Percentiles rank a stretch among this genome's conserved stretches.
Evolutionary conservation across 1,284 basidiomycete genomes (phyloP).

Genomic region (Sphaerobolus stellatus): DNA sequence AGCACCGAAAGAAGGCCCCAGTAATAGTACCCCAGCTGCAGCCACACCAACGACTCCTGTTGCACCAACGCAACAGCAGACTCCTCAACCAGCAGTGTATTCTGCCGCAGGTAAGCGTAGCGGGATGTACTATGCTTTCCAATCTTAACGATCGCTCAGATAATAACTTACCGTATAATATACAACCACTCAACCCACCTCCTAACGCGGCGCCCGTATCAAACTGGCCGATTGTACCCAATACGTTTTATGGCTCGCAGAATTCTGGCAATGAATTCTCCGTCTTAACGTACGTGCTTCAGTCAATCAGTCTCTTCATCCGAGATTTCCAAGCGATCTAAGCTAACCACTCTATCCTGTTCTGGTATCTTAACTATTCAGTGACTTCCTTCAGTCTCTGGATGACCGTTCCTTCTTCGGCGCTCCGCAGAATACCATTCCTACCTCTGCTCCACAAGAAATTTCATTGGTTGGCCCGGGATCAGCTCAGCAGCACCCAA

Average conservation of each 20-base stretch:
- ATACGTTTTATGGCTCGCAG: slow-evolving; percentile 61
- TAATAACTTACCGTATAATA: slow-evolving; percentile 20
- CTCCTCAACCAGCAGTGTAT: background rate
- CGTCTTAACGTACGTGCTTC: slow-evolving; percentile 65
- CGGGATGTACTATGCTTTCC: too few relatives aligned
- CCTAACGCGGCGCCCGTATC: slow-evolving; percentile 31
- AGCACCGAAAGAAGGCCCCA: slow-evolving; percentile 43
- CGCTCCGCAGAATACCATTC: slow-evolving; percentile 47
- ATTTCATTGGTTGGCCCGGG: slow-evolving; percentile 31
- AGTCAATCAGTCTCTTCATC: too few relatives aligned
- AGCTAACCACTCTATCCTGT: too few relatives aligned
- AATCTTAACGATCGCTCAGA: background rate
- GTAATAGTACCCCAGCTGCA: slow-evolving; percentile 41
- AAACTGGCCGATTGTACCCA: slow-evolving; percentile 54
- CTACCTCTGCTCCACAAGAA: slow-evolving; percentile 50
- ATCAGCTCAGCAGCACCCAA: slow-evolving; percentile 15
- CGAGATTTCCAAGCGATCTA: too few relatives aligned
- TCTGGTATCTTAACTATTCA: slow-evolving; percentile 32
- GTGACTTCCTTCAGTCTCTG: slow-evolving; percentile 78
- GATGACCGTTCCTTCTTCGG: slow-evolving; percentile 73
- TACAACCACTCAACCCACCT: slow-evolving; percentile 34
- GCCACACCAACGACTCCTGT: slow-evolving; percentile 11
- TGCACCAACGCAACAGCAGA: slow-evolving; percentile 12
- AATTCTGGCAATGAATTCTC: slow-evolving; percentile 79
- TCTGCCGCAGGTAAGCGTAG: too few relatives aligned